Percentiles rank a stretch among this genome's conserved stretches.
Conservation (phyloP, 345 rosid species). For the Ceriops tagal region DNA sequence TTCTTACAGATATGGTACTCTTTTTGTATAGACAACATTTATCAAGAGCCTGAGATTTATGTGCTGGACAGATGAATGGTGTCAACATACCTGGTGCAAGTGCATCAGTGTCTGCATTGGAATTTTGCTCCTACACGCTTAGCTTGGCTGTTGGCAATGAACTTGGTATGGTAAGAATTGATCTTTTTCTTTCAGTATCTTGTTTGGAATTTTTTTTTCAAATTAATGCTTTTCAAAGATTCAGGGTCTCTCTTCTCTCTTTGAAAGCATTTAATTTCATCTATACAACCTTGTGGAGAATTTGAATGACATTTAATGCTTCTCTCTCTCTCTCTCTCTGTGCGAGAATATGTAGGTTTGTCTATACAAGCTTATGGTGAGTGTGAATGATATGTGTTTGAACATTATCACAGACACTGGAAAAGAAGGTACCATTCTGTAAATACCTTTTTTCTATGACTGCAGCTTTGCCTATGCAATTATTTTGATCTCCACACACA, state of each 20-base stretch:
- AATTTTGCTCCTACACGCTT: conserved; percentile 21
- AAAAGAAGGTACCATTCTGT: conserved; percentile 48
- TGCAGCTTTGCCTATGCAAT: not conserved
- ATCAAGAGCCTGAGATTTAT: conserved; percentile 4
- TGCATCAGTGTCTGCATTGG: conserved; percentile 26
- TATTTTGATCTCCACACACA: not conserved
- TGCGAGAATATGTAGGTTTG: conserved; percentile 48
- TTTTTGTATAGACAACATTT: conserved; percentile 10
- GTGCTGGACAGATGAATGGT: conserved; percentile 19
- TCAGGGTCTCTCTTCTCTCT: conserved; percentile 24
- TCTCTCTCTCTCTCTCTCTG: not conserved
- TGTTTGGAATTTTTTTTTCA: not conserved
- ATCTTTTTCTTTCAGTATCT: conserved; percentile 22
- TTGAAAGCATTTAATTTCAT: conserved; percentile 11
- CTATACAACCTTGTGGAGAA: too few relatives aligned
- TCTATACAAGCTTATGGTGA: conserved; percentile 48
- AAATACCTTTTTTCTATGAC: not conserved
- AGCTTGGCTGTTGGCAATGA: conserved; percentile 33
- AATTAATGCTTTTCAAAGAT: conserved; percentile 7
- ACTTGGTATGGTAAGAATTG: conserved; percentile 33
- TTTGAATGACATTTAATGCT: not conserved
- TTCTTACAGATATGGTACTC: conserved; percentile 1
- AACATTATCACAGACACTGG: conserved; percentile 54
- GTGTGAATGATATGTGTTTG: conserved; percentile 42
- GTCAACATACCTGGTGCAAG: conserved; percentile 5